A percentile compares a stretch with the other conserved stretches of the same genome.
These are phyloP conservation scores for Papiliotrema flavescens DNA, from an alignment of 1,284 basidiomycete genomes.

Conservation along the genomic window DNA sequence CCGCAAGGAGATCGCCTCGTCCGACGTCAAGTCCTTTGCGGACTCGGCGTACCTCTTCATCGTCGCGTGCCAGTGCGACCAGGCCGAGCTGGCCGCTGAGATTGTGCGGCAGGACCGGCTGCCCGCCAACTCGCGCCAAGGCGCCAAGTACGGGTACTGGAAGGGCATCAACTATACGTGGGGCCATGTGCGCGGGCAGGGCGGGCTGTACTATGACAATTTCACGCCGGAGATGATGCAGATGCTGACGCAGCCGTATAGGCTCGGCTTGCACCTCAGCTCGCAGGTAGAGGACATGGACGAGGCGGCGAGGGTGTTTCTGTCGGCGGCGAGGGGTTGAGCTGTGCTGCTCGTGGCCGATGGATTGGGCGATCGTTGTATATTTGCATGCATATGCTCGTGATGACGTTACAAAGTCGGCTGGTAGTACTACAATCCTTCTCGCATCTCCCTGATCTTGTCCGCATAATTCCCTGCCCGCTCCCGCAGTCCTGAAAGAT, in stretches of 20 bases:
- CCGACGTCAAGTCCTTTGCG: neutral
- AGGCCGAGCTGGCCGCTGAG: neutral
- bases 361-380: no score
- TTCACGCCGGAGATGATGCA: neutral
- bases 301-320: neutral
- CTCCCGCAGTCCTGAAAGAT: conserved; percentile 25
- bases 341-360: no score
- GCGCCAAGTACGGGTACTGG: neutral
- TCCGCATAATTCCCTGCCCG: conserved; percentile 32
- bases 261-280: neutral
- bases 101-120: neutral
- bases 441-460: conserved; percentile 16
- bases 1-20: neutral
- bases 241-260: neutral
- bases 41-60: neutral
- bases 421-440: conserved; percentile 1
- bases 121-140: neutral
- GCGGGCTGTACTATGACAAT: neutral
- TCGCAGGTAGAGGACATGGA: neutral
- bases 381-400: no score
- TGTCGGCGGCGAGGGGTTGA: neutral
- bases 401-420: no score
- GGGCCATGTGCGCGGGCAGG: neutral
- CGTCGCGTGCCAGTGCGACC: neutral
- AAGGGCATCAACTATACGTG: neutral